These are phyloP conservation scores for Leccinum arenicola DNA, from an alignment of 768 basidiomycete genomes.

Conservation along the genomic window DNA sequence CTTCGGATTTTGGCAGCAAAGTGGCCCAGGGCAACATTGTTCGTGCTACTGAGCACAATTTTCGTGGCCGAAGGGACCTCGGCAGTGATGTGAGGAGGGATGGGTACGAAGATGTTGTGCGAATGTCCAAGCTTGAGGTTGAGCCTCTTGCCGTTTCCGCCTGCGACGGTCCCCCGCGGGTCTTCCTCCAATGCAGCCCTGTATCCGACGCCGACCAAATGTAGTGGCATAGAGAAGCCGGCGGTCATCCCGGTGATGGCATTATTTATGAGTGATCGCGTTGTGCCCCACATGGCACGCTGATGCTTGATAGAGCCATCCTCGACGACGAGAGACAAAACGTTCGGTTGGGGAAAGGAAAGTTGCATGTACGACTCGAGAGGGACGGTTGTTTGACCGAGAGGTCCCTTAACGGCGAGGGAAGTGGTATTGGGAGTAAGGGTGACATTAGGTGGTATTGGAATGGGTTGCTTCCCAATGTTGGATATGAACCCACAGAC, in stretches of 20 bases:
- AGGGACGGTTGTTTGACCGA: conserved; percentile 48
- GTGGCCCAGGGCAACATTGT: conserved; percentile 84
- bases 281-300: conserved; percentile 93
- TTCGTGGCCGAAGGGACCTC: conserved; percentile 82
- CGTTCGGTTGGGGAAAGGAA: conserved; percentile 31
- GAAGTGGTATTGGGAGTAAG: conserved; percentile 35
- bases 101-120: conserved; percentile 78
- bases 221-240: conserved; percentile 80
- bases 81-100: conserved; percentile 79
- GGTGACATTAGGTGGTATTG: conserved; percentile 48
- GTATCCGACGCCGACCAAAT: conserved; percentile 94
- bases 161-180: conserved; percentile 56
- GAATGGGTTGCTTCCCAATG: conserved; percentile 59
- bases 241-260: conserved; percentile 87
- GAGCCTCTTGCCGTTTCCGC: conserved; percentile 62
- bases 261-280: conserved; percentile 84
- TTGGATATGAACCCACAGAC: conserved; percentile 52
- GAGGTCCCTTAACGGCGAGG: conserved; percentile 57
- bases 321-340: conserved; percentile 43
- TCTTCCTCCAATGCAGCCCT: conserved; percentile 83
- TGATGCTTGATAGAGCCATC: conserved; percentile 71
- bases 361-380: conserved; percentile 47
- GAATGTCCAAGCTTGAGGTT: conserved; percentile 94
- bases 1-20: conserved; percentile 85
- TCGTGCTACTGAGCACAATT: conserved; percentile 76